Evolutionary conservation across 345 rosid species (phyloP).

Genomic region (Pelargonium nanum): DNA sequence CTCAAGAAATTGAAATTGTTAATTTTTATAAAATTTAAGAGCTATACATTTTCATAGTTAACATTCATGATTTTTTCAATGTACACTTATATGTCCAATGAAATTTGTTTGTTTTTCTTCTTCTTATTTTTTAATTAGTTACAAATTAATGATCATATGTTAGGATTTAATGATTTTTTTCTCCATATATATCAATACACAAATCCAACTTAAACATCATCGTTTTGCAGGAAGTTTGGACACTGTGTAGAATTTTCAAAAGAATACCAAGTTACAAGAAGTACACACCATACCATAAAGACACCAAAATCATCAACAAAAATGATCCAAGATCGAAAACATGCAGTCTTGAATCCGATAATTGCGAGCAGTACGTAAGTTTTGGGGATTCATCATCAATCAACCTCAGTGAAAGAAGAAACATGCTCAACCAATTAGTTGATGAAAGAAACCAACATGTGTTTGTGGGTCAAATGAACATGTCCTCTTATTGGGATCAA

Average conservation of each 20-base stretch:
- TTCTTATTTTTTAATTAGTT: no score
- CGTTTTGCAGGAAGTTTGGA: slow-evolving; percentile 19
- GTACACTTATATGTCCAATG: no score
- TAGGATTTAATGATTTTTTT: no score
- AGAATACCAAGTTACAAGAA: slow-evolving; percentile 7
- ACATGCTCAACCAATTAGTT: neutral
- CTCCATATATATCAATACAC: no score
- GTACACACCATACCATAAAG: slow-evolving; percentile 2
- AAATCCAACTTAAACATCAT: no score
- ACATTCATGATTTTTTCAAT: no score
- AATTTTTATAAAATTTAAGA: no score
- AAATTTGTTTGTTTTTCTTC: no score
- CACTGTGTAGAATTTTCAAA: slow-evolving; percentile 17
- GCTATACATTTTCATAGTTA: no score
- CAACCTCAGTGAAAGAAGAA: slow-evolving; percentile 5
- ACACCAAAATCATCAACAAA: neutral
- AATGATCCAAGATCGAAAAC: slow-evolving; percentile 7
- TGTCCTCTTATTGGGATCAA: neutral
- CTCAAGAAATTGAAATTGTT: no score
- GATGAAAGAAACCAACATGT: neutral
- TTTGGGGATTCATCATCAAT: slow-evolving; percentile 7
- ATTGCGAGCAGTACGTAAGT: slow-evolving; percentile 11
- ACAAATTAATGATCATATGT: no score
- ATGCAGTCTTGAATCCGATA: slow-evolving; percentile 12
- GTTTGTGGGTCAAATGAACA: neutral